Evolutionary conservation across 495 filamentous ascomycete genomes (phyloP), one percentile per base, ranked within the genome.

Genomic region (Xylaria palmicola): DNA sequence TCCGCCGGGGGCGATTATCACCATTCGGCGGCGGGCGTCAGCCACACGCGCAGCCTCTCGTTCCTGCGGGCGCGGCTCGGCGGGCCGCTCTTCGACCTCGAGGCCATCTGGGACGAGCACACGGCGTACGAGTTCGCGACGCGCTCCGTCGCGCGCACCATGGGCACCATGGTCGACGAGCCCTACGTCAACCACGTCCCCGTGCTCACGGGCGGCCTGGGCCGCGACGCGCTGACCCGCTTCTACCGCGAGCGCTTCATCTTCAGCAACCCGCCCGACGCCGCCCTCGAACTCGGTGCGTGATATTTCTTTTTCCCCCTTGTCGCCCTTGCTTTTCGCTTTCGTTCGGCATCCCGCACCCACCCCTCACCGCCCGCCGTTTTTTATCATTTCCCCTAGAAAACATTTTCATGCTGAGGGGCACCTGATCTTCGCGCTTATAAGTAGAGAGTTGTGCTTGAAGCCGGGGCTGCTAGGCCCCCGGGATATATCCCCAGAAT

Each of bases 221-320:
- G 91, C 0, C 70, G 81, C 7, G 77, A 83, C 34, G 80, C 84
- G 13, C 74, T 94, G 13, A 80, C 81, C 2, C 71, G 74, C 8
- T 95, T 94, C 71, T 94, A 94, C 69, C 80, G 82, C 0, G 74
- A 90, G 15, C 83, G 87, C 67, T 94, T 94, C 73, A 84, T 93
- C 32, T 85, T 86, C 13, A 77, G 79, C 52, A 86, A 92, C 32
- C 88, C 91, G 1, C 81, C 78, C 0, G 87, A 87, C 15, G 84
- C 90, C 62, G 76, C 73, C 27, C 80, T 93, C 59, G 85, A 89
- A 41, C 80, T 95, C 1, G n/a, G n/a, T n/a, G n/a, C n/a, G n/a
- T n/a, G n/a, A n/a, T n/a, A n/a, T n/a, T n/a, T n/a, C n/a, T n/a
- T n/a, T n/a, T n/a, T n/a, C n/a, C n/a, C n/a, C n/a, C n/a, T n/a